Evolutionary conservation across 768 basidiomycete genomes (phyloP).

Genomic region (Rubroboletus pulcherrimus): DNA sequence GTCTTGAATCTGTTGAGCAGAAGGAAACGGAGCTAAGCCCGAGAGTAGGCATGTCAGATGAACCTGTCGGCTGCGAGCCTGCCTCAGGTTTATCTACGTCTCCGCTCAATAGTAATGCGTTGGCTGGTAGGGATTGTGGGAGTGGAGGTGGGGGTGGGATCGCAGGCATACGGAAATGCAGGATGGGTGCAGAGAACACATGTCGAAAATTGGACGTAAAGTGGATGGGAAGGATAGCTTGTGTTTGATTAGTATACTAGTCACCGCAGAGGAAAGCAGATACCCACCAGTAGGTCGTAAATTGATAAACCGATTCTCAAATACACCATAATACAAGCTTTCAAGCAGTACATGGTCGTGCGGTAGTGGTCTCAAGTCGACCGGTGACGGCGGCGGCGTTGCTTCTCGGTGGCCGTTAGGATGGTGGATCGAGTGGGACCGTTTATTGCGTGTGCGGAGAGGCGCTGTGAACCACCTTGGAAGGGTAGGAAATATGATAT

Average conservation of each 20-base stretch:
- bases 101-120: conserved; percentile 18
- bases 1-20: conserved; percentile 43
- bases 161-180: conserved; percentile 68
- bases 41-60: conserved; percentile 16
- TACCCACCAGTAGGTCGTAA: conserved; percentile 59
- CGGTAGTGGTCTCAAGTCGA: conserved; percentile 33
- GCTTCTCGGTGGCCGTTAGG: conserved; percentile 40
- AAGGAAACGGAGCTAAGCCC: conserved; percentile 51
- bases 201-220: conserved; percentile 71
- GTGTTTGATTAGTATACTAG: conserved; percentile 7
- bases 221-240: conserved; percentile 65
- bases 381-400: conserved; percentile 31
- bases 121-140: conserved; percentile 29
- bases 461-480: conserved; percentile 77
- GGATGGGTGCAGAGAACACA: conserved; percentile 55
- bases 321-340: conserved; percentile 61
- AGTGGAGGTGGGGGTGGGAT: conserved; percentile 58
- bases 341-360: conserved; percentile 74
- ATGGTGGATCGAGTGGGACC: conserved; percentile 47
- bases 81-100: conserved; percentile 27
- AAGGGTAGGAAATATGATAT: conserved; percentile 70
- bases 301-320: conserved; percentile 70
- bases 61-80: conserved; percentile 9
- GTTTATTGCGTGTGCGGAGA: conserved; percentile 50
- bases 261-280: not conserved